Evolutionary conservation across 306 rosid species (phyloP), one percentile per base, ranked within the genome.

Genomic region (Citrullus amarus): DNA sequence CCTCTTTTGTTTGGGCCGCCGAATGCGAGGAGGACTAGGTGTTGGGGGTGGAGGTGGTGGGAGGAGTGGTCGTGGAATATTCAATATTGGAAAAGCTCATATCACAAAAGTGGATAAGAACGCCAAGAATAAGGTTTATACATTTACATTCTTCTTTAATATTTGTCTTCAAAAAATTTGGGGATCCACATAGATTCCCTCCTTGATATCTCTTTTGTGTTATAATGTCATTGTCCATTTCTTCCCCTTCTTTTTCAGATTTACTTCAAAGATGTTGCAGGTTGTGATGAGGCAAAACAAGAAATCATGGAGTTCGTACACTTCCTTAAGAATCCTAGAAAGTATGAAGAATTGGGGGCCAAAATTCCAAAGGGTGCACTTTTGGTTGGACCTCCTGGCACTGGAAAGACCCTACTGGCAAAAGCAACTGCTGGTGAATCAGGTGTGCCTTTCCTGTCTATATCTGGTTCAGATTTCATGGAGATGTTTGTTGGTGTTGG

Each of bases 401-500:
- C 98, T 16, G 98, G 98, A 75, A 95, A 95, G 89, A 95, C 98
- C 74, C 95, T 95, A 78, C 84, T 95, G 77, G 98, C 98, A 9
- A 95, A 95, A 88, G 98, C 98, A 48, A 92, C 97, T 81, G 97
- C 98, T 13, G 97, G 98, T 79, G 98, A 95, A 81, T 95, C 98
- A 75, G 97, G 85, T 76, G 98, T 92, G 76, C 97, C 98, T 4
- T 95, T 95, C 80, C 91, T 92, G n/a, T 92, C 98, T 17, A 92
- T 95, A 71, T 80, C 97, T 80, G 97, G 98, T 78, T 95, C 98
- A 12, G 97, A 92, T 83, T 95, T 95, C 83, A 86, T 91, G 96
- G 97, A 95, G 86, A 92, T 92, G 97, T 95, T 92, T 86, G 97
- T 95, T 16, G 98, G 98, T 51, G 98, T 95, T 79, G 98, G 98